phyloP scores from a whole-genome alignment of 805 yeast genomes.

The Pichia eremophila region DNA sequence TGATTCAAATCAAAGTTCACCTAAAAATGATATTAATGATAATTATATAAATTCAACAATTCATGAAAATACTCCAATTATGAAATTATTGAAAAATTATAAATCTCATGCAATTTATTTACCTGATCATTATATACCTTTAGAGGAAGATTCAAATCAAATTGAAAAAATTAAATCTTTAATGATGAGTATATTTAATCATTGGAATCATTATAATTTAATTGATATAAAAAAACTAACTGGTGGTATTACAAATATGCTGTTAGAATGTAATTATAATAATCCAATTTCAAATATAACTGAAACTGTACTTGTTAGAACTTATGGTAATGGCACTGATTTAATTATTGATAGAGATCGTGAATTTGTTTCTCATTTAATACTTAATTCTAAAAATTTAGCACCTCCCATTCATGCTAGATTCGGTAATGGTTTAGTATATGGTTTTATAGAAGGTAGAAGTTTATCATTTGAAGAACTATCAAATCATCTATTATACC shows the following conservation, averaged over 20 bases:
- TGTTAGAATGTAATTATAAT: slow-evolving; percentile 33
- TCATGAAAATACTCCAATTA: not conserved
- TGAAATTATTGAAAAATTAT: slow-evolving; percentile 17
- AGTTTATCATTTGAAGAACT: slow-evolving; percentile 50
- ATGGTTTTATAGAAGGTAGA: slow-evolving; percentile 59
- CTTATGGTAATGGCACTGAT: slow-evolving; percentile 67
- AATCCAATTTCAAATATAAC: not conserved
- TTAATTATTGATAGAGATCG: slow-evolving; percentile 65
- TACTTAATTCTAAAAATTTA: slow-evolving; percentile 46
- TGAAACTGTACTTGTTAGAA: slow-evolving; percentile 48
- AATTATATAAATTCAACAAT: not conserved
- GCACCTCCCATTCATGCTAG: slow-evolving; percentile 65
- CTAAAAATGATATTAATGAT: not conserved
- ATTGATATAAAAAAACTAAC: slow-evolving; percentile 38
- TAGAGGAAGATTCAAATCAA: slow-evolving; percentile 19
- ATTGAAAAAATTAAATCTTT: slow-evolving; percentile 29
- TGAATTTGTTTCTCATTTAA: slow-evolving; percentile 62
- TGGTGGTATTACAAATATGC: slow-evolving; percentile 60
- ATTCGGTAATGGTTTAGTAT: slow-evolving; percentile 63
- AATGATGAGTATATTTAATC: slow-evolving; percentile 36
- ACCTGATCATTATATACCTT: slow-evolving; percentile 34
- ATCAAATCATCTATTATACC: slow-evolving; percentile 36
- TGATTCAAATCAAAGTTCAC: slow-evolving; percentile 3
- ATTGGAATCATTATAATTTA: slow-evolving; percentile 18
- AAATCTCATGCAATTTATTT: slow-evolving; percentile 41